Percentiles rank a stretch among this genome's conserved stretches.
Evolutionary conservation across 2,329 filamentous ascomycete species (phyloP).

Genomic region (Neonectria sp.): DNA sequence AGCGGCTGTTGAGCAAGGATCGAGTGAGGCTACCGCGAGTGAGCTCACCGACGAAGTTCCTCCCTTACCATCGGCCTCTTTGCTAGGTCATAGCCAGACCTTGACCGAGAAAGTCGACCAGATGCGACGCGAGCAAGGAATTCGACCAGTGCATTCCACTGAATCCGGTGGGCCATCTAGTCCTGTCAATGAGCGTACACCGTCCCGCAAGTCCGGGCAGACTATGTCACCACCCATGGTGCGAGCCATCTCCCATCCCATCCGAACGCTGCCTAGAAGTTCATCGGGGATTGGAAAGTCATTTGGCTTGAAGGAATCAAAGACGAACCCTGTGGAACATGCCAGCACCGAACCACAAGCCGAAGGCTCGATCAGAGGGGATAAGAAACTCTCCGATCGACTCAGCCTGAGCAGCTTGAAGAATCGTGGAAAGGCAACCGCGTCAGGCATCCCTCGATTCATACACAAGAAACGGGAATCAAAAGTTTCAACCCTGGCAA

Average conservation of each 20-base stretch:
- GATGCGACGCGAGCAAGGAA: conserved; percentile 64
- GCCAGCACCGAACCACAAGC: conserved; percentile 42
- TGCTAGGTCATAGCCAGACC: conserved; percentile 38
- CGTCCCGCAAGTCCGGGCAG: conserved; percentile 62
- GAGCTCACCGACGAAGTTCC: conserved; percentile 30
- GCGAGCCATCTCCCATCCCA: conserved; percentile 68
- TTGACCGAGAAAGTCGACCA: conserved; percentile 66
- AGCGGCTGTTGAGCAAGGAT: conserved; percentile 20
- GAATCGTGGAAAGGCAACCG: conserved; percentile 65
- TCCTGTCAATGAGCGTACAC: conserved; percentile 52
- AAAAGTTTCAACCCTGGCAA: conserved; percentile 91
- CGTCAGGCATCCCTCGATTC: conserved; percentile 92
- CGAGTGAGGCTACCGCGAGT: conserved; percentile 5
- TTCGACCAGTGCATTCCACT: conserved; percentile 48
- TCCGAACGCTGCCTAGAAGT: conserved; percentile 61
- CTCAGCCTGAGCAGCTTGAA: conserved; percentile 78
- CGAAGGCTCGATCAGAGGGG: conserved; percentile 64
- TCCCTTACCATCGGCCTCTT: conserved; percentile 26
- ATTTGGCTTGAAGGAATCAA: conserved; percentile 54
- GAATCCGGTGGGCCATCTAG: conserved; percentile 50
- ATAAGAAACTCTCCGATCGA: conserved; percentile 85
- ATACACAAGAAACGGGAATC: conserved; percentile 81
- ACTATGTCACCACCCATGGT: conserved; percentile 67
- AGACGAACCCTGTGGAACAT: conserved; percentile 45
- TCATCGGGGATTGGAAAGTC: conserved; percentile 63